Evolutionary conservation across 2,329 filamentous ascomycete species (phyloP).

Genomic region (Claviceps quebecensis): DNA sequence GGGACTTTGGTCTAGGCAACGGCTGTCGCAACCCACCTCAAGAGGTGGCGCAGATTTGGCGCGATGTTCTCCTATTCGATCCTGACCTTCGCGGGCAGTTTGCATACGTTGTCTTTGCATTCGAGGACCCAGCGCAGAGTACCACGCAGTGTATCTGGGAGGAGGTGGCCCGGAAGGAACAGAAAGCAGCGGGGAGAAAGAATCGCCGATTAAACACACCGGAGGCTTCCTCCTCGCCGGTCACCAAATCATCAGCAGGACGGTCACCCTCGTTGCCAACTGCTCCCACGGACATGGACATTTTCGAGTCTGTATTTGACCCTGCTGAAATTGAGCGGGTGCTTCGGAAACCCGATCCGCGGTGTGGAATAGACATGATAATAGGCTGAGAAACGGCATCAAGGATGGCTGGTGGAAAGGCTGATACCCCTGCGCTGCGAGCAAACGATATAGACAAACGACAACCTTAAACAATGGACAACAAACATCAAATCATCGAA

Average conservation of each 20-base stretch:
- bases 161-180: slow-evolving; percentile 39
- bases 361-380: slow-evolving; percentile 40
- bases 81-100: slow-evolving; percentile 49
- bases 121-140: slow-evolving; percentile 42
- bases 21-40: slow-evolving; percentile 49
- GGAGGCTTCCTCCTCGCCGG: slow-evolving; percentile 13
- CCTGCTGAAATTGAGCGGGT: slow-evolving; percentile 34
- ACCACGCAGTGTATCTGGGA: slow-evolving; percentile 39
- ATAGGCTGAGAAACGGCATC: slow-evolving; percentile 18
- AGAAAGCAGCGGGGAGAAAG: slow-evolving; percentile 18
- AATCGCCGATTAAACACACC: slow-evolving; percentile 19
- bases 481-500: too few species aligned
- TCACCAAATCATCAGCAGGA: slow-evolving; percentile 11
- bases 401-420: neutral
- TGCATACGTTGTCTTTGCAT: slow-evolving; percentile 47
- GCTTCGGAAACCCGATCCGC: slow-evolving; percentile 37
- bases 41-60: slow-evolving; percentile 52
- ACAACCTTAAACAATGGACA: too few species aligned
- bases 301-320: slow-evolving; percentile 41
- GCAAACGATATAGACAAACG: neutral
- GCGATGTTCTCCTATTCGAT: slow-evolving; percentile 49
- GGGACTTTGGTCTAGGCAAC: slow-evolving; percentile 52
- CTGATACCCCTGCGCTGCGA: neutral
- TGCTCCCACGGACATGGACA: slow-evolving; percentile 31
- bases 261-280: neutral